A percentile compares a stretch with the other conserved stretches of the same genome.
phyloP scores from a whole-genome alignment of 768 basidiomycete species.

The Xerocomellus chrysenteron region DNA sequence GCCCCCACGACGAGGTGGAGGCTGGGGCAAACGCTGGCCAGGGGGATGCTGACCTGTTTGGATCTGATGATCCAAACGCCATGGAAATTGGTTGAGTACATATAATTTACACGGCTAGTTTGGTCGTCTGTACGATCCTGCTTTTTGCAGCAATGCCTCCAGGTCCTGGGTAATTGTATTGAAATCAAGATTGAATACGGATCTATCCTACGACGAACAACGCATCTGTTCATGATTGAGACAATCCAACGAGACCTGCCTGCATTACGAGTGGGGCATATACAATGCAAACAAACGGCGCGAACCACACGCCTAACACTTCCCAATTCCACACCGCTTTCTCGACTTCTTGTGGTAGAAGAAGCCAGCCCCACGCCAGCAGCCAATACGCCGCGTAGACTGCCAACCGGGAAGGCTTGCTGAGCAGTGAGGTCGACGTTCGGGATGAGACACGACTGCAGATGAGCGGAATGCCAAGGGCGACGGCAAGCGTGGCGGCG shows the following conservation, averaged over 20 bases:
- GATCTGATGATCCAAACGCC: slow-evolving; percentile 43
- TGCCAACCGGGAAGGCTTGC: slow-evolving; percentile 3
- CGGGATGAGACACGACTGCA: slow-evolving; percentile 38
- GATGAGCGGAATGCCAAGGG: slow-evolving; percentile 66
- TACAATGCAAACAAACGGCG: slow-evolving; percentile 77
- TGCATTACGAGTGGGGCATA: slow-evolving; percentile 76
- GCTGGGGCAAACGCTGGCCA: slow-evolving; percentile 23
- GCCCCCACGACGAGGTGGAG: slow-evolving; percentile 37
- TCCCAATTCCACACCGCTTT: slow-evolving; percentile 75
- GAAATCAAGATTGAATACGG: not conserved
- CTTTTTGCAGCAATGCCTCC: not conserved
- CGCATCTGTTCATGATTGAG: not conserved
- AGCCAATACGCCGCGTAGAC: slow-evolving; percentile 40
- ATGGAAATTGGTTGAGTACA: slow-evolving; percentile 32
- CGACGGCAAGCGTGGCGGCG: slow-evolving; percentile 65
- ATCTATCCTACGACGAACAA: not conserved
- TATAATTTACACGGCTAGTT: not conserved
- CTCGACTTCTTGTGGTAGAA: slow-evolving; percentile 43
- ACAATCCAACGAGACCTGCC: slow-evolving; percentile 56
- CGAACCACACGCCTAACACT: slow-evolving; percentile 77
- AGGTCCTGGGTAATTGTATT: not conserved
- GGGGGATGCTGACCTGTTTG: slow-evolving; percentile 41
- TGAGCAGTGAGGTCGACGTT: slow-evolving; percentile 27
- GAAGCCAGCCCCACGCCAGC: slow-evolving; percentile 61
- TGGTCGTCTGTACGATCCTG: not conserved